phyloP scores from a whole-genome alignment of 495 filamentous ascomycete species.

The Xylaria sp. region DNA sequence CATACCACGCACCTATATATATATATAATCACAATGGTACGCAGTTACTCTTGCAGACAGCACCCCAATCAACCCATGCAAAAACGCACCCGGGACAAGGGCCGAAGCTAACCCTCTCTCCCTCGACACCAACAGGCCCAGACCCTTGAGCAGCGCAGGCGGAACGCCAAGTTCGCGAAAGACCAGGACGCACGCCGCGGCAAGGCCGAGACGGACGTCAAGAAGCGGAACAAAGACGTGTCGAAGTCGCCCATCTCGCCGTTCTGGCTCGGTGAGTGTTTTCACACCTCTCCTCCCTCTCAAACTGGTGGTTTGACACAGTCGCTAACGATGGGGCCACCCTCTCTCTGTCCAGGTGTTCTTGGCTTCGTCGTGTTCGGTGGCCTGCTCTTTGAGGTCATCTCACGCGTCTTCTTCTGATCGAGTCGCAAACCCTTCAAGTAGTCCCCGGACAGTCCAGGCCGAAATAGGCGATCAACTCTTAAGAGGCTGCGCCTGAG shows the following conservation, averaged over 20 bases:
- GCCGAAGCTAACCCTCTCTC: conserved; percentile 2
- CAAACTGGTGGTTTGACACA: not conserved
- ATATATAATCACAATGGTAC: conserved; percentile 37
- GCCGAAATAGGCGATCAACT: not conserved
- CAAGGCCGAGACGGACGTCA: conserved; percentile 73
- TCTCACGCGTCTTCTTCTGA: conserved; percentile 75
- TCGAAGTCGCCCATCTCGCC: conserved; percentile 80
- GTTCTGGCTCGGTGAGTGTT: conserved; percentile 79
- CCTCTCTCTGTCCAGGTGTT: conserved; percentile 57
- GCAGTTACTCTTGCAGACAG: not conserved
- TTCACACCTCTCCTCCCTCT: not conserved
- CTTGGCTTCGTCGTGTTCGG: conserved; percentile 86
- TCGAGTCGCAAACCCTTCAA: conserved; percentile 5
- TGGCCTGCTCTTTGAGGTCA: conserved; percentile 80
- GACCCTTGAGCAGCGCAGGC: conserved; percentile 90
- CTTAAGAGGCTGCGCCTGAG: not conserved
- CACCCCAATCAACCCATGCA: not conserved
- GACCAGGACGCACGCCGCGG: conserved; percentile 81
- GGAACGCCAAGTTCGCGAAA: conserved; percentile 84
- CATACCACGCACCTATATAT: not conserved
- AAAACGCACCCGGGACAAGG: not conserved
- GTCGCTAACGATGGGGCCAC: not conserved
- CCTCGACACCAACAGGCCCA: conserved; percentile 68
- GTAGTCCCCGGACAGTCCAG: not conserved
- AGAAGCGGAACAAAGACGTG: conserved; percentile 68